These are phyloP conservation scores for Draba incana DNA, from an alignment of 345 rosid genomes.

Conservation along the genomic window DNA sequence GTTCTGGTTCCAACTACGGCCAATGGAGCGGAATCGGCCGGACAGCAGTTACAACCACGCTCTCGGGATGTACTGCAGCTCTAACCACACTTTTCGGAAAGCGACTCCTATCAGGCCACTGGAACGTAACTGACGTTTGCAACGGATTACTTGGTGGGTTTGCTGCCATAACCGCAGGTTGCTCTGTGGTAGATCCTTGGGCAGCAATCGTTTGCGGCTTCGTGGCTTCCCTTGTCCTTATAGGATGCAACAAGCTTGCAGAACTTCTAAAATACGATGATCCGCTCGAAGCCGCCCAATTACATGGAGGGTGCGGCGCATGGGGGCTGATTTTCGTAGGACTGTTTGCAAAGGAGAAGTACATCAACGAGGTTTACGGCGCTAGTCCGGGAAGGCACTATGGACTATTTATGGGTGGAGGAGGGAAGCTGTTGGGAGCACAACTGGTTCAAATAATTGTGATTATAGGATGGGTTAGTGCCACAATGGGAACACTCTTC, in stretches of 20 bases:
- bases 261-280: conserved; percentile 66
- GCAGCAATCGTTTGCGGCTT: conserved; percentile 91
- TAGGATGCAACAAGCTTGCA: conserved; percentile 74
- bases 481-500: conserved; percentile 82
- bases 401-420: conserved; percentile 91
- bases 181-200: conserved; percentile 94
- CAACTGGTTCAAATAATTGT: conserved; percentile 74
- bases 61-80: conserved; percentile 90
- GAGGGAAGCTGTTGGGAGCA: conserved; percentile 78
- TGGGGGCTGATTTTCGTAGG: conserved; percentile 90
- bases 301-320: conserved; percentile 92
- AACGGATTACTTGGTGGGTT: conserved; percentile 92
- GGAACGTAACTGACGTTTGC: conserved; percentile 92
- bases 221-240: conserved; percentile 67
- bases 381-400: conserved; percentile 45
- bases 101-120: conserved; percentile 73
- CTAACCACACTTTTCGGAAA: conserved; percentile 86
- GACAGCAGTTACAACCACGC: conserved; percentile 88
- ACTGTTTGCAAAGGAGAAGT: conserved; percentile 65
- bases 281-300: conserved; percentile 81
- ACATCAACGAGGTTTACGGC: conserved; percentile 59
- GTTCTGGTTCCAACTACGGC: conserved; percentile 50
- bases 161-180: conserved; percentile 84
- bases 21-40: conserved; percentile 89
- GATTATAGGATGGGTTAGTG: conserved; percentile 80